A percentile compares a stretch with the other conserved stretches of the same genome.
These are phyloP conservation scores for Xylaria grammica DNA, from an alignment of 495 filamentous ascomycete genomes.

Conservation along the genomic window DNA sequence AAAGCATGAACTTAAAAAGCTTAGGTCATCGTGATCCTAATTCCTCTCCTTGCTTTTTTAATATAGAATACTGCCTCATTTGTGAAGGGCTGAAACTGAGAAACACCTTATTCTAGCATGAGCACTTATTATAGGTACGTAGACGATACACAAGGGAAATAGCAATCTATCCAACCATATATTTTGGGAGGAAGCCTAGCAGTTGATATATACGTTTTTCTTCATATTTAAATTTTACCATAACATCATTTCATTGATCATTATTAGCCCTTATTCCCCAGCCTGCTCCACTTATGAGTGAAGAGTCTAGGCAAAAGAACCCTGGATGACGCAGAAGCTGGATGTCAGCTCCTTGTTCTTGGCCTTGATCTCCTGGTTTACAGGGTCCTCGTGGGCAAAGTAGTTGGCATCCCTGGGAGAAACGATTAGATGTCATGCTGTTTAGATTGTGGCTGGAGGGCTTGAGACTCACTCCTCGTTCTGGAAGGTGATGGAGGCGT, in stretches of 20 bases:
- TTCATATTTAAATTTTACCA: not conserved
- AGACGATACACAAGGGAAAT: not conserved
- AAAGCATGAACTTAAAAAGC: not conserved
- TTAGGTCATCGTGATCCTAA: not conserved
- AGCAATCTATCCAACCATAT: slow-evolving; percentile 12
- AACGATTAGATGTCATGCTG: not conserved
- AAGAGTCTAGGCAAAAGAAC: slow-evolving; percentile 9
- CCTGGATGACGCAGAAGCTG: slow-evolving; percentile 10
- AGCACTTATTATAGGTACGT: not conserved
- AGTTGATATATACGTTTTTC: not conserved
- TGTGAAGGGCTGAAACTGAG: not conserved
- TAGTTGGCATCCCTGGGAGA: slow-evolving; percentile 17
- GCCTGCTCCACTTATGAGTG: not conserved
- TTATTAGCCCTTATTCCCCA: slow-evolving; percentile 4
- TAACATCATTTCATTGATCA: slow-evolving; percentile 12
- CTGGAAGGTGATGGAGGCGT: slow-evolving; percentile 19
- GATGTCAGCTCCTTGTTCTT: slow-evolving; percentile 7
- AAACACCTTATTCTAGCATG: not conserved
- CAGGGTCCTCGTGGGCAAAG: slow-evolving; percentile 16
- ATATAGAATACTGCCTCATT: not conserved
- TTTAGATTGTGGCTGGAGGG: not conserved
- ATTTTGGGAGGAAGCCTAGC: slow-evolving; percentile 5
- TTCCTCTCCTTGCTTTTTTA: not conserved
- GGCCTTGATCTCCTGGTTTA: slow-evolving; percentile 12
- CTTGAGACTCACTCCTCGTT: slow-evolving; percentile 4